Percentiles rank a stretch among this genome's conserved stretches.
phyloP scores from a whole-genome alignment of 805 yeast species.

The Diddensiella transvaalensis region DNA sequence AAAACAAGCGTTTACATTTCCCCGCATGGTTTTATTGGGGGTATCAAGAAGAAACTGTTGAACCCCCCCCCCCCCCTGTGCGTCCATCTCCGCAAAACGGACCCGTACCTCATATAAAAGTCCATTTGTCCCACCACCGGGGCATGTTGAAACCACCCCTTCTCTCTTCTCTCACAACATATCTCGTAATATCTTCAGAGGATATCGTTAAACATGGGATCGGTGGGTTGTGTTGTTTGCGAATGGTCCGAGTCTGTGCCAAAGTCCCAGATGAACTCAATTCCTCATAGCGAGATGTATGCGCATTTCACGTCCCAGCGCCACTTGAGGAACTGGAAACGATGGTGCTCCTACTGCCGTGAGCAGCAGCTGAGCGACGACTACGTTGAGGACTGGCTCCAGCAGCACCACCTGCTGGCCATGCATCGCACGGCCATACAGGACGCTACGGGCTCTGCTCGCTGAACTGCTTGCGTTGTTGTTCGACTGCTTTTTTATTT shows the following conservation, averaged over 20 bases:
- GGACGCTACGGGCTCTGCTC: conserved; percentile 10
- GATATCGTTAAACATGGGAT: neutral
- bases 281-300: conserved; percentile 15
- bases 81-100: too few species aligned
- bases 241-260: conserved; percentile 28
- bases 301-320: conserved; percentile 26
- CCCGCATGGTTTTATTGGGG: too few species aligned
- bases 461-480: neutral
- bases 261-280: conserved; percentile 8
- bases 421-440: conserved; percentile 22
- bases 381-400: conserved; percentile 30
- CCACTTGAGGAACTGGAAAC: conserved; percentile 25
- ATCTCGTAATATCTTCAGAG: neutral
- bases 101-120: too few species aligned
- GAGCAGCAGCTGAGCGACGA: conserved; percentile 28
- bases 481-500: neutral
- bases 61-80: too few species aligned
- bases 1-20: too few species aligned
- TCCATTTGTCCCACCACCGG: neutral
- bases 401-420: conserved; percentile 24
- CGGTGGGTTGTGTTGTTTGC: conserved; percentile 26
- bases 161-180: neutral
- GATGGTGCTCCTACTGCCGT: conserved; percentile 26
- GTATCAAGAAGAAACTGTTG: too few species aligned
- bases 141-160: neutral